Base-by-base conservation (phyloP, 1,284 basidiomycete genomes). In the Moniliella sp. region DNA sequence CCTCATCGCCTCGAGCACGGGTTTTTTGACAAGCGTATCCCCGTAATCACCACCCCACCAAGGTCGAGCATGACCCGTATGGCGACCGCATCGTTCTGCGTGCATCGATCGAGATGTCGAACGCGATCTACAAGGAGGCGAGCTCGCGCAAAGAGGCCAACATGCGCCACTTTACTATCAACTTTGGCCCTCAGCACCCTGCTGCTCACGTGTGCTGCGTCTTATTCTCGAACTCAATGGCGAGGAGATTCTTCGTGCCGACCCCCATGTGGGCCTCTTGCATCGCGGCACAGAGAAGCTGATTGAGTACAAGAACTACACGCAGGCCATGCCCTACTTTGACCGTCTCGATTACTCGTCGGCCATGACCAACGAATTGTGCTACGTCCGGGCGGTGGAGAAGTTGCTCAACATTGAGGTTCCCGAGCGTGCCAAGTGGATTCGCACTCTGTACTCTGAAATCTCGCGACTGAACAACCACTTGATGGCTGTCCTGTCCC, bases 221-320 rank as follows among this genome's bases (percentile, higher is more conserved):
- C 72, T 99, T 64, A 97, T 99, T 60, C 68, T 99, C 42, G 88
- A 97, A 64, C 67, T 97, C 51, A 97, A 97, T 60, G 88, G 88
- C 45, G 88, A 99, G 48, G 67, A 68, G 42, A 56, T 64, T 38
- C 49, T 57, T 16, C 46, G 55, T 30, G 34, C 39, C 7, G 46
- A 48, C 25, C 83, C 78, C 16, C 88, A 97, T 57, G 76, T 97
- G 52, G 91, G 88, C 42, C 71, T 99, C 25, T 71, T 99, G 39
- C 88, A 97, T 65, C 75, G 91, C 53, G 88, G 86, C 25, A 97
- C 88, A 12, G 88, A 97, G 63, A 97, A 97, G 66, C 71, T 99
- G 35, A 97, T 94, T 54, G 88, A 97, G 66, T 93, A 88, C 72
- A 99, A 99, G 69, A 94, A 78, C 7, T 97, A 94, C 63, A 82